Conservation (phyloP, 352 stramenopile species). For the Pythium myriotylum region DNA sequence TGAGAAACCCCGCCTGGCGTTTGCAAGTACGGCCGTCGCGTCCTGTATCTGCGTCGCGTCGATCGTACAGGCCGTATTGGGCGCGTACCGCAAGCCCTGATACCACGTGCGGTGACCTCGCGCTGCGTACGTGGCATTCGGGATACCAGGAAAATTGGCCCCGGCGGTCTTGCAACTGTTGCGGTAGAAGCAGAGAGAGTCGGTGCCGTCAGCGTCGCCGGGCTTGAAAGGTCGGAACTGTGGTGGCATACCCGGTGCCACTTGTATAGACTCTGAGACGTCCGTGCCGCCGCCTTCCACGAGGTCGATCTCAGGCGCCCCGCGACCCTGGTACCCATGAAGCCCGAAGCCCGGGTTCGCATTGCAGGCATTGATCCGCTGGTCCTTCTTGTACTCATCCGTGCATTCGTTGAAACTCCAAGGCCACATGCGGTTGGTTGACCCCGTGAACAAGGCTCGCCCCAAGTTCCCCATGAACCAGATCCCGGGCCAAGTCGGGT, state of each 20-base stretch:
- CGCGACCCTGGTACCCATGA: slow-evolving; percentile 86
- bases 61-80: slow-evolving; percentile 57
- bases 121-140: slow-evolving; percentile 39
- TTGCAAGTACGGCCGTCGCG: slow-evolving; percentile 35
- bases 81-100: slow-evolving; percentile 53
- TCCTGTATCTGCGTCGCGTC: slow-evolving; percentile 29
- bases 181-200: slow-evolving; percentile 48
- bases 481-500: slow-evolving; percentile 92
- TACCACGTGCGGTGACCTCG: slow-evolving; percentile 74
- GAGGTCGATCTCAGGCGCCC: slow-evolving; percentile 96
- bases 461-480: slow-evolving; percentile 97
- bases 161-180: slow-evolving; percentile 42
- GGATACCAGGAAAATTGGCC: slow-evolving; percentile 47
- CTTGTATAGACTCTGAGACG: slow-evolving; percentile 91
- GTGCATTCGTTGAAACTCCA: slow-evolving; percentile 94
- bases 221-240: slow-evolving; percentile 45
- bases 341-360: slow-evolving; percentile 89
- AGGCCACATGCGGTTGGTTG: slow-evolving; percentile 94
- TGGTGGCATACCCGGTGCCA: slow-evolving; percentile 68
- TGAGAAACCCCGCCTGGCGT: slow-evolving; percentile 40
- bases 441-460: slow-evolving; percentile 93
- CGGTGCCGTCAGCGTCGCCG: slow-evolving; percentile 13
- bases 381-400: slow-evolving; percentile 58
- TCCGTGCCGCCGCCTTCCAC: slow-evolving; percentile 85
- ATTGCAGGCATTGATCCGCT: slow-evolving; percentile 90